phyloP scores from a whole-genome alignment of 192 early-diverging fungal genomes.

The Podochytrium sp. region DNA sequence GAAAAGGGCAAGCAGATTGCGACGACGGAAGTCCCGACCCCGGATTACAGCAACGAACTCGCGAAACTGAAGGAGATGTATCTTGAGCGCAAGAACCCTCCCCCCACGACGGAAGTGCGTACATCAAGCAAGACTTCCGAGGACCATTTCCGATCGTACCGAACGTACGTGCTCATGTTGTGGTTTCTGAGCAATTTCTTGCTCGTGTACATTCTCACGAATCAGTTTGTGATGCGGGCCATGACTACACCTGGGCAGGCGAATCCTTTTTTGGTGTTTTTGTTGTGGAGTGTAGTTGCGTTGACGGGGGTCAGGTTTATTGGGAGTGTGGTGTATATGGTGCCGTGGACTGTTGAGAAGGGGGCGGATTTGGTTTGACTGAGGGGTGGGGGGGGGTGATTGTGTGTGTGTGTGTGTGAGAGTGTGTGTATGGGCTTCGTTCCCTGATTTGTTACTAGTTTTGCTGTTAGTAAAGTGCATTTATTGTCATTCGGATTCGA shows the following conservation, averaged over 20 bases:
- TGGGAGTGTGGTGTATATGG: background rate
- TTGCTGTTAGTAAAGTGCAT: no score
- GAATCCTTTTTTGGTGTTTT: slow-evolving; percentile 52
- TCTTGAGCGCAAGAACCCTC: no score
- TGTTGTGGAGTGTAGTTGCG: slow-evolving; percentile 49
- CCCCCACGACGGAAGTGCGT: no score
- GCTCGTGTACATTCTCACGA: slow-evolving; percentile 72
- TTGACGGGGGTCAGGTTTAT: slow-evolving; percentile 26
- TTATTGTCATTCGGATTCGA: no score
- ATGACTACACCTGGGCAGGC: background rate
- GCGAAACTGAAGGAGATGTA: slow-evolving; percentile 33
- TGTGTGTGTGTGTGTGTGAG: no score
- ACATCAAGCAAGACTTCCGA: no score
- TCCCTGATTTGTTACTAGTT: no score
- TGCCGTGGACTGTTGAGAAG: background rate
- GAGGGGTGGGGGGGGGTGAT: no score
- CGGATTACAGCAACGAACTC: slow-evolving; percentile 23
- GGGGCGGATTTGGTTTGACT: background rate
- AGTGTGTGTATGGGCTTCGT: no score
- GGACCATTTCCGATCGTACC: slow-evolving; percentile 75
- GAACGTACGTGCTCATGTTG: slow-evolving; percentile 45
- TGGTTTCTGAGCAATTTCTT: slow-evolving; percentile 81
- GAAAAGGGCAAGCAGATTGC: slow-evolving; percentile 17
- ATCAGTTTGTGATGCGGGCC: slow-evolving; percentile 35
- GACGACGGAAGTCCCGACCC: slow-evolving; percentile 3